Evolutionary conservation across 345 rosid species (phyloP), one percentile per base, ranked within the genome.

Genomic region (Arabidopsis arenosa): DNA sequence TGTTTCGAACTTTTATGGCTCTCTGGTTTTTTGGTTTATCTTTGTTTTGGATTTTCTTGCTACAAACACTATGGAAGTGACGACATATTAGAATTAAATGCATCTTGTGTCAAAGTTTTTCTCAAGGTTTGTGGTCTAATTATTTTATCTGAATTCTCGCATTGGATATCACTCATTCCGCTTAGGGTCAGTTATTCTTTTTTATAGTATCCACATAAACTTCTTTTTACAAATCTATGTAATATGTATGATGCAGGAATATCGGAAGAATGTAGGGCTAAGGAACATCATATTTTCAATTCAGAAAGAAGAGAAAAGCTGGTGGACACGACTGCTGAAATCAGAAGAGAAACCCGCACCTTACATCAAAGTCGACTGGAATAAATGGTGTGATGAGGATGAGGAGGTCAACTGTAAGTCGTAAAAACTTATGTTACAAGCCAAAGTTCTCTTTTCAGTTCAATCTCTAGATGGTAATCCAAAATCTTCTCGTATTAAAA

Each of bases 361-460:
- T 70, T 95, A 95, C 84, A 87, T 95, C 49, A 95, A 92, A 87
- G 97, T 95, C 55, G 97, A 95, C 80, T 95, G 97, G 97, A 95
- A 92, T 75, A 95, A 84, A 80, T 95, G 99, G 99, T 89, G 96
- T n/a, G 99, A 95, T 64, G 99, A 95, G 80, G 97, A 95, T 58
- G 97, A 91, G 14, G 94, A 85, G 60, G 70, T 79, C 39, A 44
- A 68, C 67, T 85, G 97, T 95, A 85, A 89, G 96, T 83, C 77
- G 8, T 32, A 32, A 37, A 48, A 65, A 56, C 36, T 9, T 45
- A 11, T 13, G 2, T 6, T 72, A 45, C 60, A 21, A 11, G 62
- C 18, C 59, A 41, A 15, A 36, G 30, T n/a, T 66, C 45, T 32
- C 61, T 39, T 41, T 73, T 26, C 45, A 40, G 44, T 5, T 49